Percentiles rank a stretch among this genome's conserved stretches.
phyloP scores from a whole-genome alignment of 106 monocot genomes.

The Agapanthus africanus region DNA sequence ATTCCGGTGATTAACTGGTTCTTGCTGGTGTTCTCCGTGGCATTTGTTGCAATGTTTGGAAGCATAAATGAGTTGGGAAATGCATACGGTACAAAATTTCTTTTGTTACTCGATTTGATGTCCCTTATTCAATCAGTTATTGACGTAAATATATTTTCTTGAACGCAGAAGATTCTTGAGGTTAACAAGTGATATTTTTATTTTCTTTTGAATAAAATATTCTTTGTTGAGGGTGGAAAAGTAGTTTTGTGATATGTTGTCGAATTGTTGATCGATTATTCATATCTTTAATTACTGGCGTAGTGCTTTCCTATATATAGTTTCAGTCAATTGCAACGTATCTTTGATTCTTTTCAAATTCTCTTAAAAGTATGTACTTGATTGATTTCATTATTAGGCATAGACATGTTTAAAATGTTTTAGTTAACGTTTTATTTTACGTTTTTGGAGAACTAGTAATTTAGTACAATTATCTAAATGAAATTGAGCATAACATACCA shows the following conservation, averaged over 20 bases:
- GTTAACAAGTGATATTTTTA: background rate
- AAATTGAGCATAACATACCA: background rate
- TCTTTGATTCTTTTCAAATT: background rate
- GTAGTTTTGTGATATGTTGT: background rate
- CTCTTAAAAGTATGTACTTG: background rate
- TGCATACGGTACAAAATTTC: slow-evolving; percentile 71
- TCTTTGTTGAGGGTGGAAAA: background rate
- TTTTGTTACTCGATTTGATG: background rate
- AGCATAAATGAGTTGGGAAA: slow-evolving; percentile 92
- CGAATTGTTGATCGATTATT: too few relatives aligned
- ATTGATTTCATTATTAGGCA: background rate
- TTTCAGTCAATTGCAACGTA: too few relatives aligned
- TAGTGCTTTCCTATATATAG: too few relatives aligned
- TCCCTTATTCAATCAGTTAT: background rate
- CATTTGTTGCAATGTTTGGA: slow-evolving; percentile 69
- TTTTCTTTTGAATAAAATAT: background rate
- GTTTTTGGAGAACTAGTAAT: background rate
- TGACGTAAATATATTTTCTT: background rate
- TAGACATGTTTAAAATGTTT: background rate
- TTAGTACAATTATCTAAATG: background rate
- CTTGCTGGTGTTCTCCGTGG: slow-evolving; percentile 61
- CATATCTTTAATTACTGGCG: background rate
- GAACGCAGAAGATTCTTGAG: background rate
- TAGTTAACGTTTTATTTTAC: background rate
- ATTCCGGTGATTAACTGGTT: slow-evolving; percentile 96